These are phyloP conservation scores for Cerioporus squamosus DNA, from an alignment of 1,284 basidiomycete species.

Conservation along the genomic window DNA sequence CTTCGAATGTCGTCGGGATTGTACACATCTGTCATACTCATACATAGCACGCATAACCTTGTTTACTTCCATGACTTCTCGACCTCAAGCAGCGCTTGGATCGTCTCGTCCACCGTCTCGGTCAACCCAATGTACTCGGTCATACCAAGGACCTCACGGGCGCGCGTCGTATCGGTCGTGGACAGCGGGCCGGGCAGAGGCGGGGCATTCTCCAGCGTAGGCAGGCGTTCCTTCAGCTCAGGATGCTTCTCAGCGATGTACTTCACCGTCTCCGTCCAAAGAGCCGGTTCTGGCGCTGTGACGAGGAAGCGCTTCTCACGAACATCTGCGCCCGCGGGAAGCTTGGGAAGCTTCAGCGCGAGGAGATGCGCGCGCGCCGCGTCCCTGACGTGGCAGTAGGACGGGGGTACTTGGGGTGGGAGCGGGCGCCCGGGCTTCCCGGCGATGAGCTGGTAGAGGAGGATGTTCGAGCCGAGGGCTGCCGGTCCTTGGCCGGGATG, in stretches of 20 bases:
- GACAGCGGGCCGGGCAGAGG: slow-evolving; percentile 4
- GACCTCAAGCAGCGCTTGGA: slow-evolving; percentile 26
- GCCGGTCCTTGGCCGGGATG: background rate
- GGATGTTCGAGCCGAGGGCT: slow-evolving; percentile 12
- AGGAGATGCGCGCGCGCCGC: slow-evolving; percentile 28
- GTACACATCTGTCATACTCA: too few relatives aligned
- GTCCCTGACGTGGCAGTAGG: slow-evolving; percentile 31
- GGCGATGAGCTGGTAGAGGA: slow-evolving; percentile 18
- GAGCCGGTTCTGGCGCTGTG: slow-evolving; percentile 11
- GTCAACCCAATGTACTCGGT: slow-evolving; percentile 23
- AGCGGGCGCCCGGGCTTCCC: slow-evolving; percentile 11
- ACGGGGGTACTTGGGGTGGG: slow-evolving; percentile 11
- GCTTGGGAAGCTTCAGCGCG: slow-evolving; percentile 23
- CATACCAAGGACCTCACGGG: slow-evolving; percentile 28
- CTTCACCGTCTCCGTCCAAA: slow-evolving; percentile 25
- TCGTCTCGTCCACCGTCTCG: slow-evolving; percentile 26
- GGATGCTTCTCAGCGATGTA: slow-evolving; percentile 26
- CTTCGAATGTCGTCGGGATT: too few relatives aligned
- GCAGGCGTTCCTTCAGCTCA: slow-evolving; percentile 24
- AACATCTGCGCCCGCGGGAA: background rate
- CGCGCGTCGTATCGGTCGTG: slow-evolving; percentile 20
- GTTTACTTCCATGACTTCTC: slow-evolving; percentile 27
- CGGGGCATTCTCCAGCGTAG: slow-evolving; percentile 6
- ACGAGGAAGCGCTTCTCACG: slow-evolving; percentile 31
- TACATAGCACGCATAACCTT: too few relatives aligned